Base-by-base conservation (phyloP, 1,284 basidiomycete genomes). In the Ustilago bromivora region DNA sequence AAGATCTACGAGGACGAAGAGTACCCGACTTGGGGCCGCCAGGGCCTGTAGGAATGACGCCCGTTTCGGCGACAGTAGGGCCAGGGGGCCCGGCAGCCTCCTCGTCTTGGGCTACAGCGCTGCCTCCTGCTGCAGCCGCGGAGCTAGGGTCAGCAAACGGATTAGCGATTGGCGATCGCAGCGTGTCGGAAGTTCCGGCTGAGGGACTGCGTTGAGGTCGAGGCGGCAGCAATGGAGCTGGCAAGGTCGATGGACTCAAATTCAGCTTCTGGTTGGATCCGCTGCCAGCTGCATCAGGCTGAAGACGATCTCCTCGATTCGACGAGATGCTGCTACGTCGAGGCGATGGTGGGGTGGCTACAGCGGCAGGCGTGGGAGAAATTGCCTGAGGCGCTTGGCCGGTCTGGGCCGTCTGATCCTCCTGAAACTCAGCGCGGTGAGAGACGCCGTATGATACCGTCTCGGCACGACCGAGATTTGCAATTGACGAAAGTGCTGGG, bases 1-100 rank as follows among this genome's bases (percentile, higher is more conserved):
- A 78, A 4, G 68, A 71, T 49, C 65, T 52, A 35, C 78, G 78
- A 13, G 70, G 75, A 17, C 58, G 71, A 11, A 81, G 66, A 13
- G 67, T 74, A 34, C 79, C 79, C 3, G 77, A 71, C 55, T 77
- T 79, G 53, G 79, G 79, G 5, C 79, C 79, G 12, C 79, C 79
- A 11, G 72, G 66, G 5, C 79, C 79, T n/a, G 61, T 66, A 0
- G 75, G 74, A 11, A 78, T 59, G 12, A 74, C 61, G 6, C 79
- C 79, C 1, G 79, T 81, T 71, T 81, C 79, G 32, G 77, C 79
- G 2, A 78, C 74, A 4, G 79, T 81, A 8, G 71, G 70, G 17
- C 61, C 77, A 23, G 71, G 64, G 7, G 79, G 73, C 4, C 69
- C 61, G 13, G 61, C 41, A 57, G 60, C 43, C 28, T 66, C 63